Evolutionary conservation across 2,329 filamentous ascomycete species (phyloP).

Genomic region (Verticillium klebahnii): DNA sequence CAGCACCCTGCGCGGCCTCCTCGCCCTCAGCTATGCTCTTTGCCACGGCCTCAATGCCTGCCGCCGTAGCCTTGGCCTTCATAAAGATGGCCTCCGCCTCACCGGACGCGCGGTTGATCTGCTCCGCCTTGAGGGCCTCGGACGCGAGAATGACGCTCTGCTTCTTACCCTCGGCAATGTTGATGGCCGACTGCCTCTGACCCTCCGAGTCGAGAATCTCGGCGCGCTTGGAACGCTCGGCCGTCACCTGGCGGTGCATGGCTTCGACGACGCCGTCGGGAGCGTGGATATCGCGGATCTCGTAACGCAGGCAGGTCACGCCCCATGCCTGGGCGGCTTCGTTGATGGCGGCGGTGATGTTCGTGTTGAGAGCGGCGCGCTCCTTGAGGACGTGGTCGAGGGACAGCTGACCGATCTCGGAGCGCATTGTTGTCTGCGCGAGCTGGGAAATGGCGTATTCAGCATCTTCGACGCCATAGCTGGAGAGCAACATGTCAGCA

Average conservation of each 20-base stretch:
- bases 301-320: conserved; percentile 91
- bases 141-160: conserved; percentile 95
- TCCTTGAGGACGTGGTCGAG: conserved; percentile 98
- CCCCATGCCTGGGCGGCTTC: conserved; percentile 97
- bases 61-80: conserved; percentile 79
- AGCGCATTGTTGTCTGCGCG: conserved; percentile 97
- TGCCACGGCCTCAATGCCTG: conserved; percentile 83
- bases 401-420: conserved; percentile 92
- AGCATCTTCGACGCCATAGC: conserved; percentile 96
- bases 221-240: conserved; percentile 93
- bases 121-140: conserved; percentile 82
- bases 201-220: conserved; percentile 97
- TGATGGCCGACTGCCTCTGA: conserved; percentile 95
- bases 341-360: conserved; percentile 99
- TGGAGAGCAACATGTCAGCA: conserved; percentile 28
- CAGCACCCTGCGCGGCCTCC: conserved; percentile 72
- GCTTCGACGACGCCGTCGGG: conserved; percentile 89
- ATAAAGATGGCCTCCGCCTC: conserved; percentile 91
- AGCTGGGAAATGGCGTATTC: conserved; percentile 98
- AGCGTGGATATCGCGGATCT: conserved; percentile 97
- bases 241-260: conserved; percentile 97
- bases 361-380: conserved; percentile 90
- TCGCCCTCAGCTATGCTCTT: conserved; percentile 68
- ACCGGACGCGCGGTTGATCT: conserved; percentile 89
- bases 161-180: conserved; percentile 96